A percentile compares a stretch with the other conserved stretches of the same genome.
Evolutionary conservation across 305 asterid species (phyloP).

Genomic region (Fraxinus velutina): DNA sequence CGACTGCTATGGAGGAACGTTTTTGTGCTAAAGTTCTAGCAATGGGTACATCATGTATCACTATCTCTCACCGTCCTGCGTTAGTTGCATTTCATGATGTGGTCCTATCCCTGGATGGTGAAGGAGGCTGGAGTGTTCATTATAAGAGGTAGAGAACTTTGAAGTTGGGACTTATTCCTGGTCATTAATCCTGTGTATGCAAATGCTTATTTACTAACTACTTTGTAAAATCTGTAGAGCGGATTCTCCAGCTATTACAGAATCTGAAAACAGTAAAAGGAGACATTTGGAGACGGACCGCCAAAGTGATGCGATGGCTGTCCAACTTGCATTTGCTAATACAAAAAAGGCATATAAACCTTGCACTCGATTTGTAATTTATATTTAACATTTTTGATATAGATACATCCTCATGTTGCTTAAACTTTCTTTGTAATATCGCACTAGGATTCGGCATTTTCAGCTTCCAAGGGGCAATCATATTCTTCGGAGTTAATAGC

Average conservation of each 20-base stretch:
- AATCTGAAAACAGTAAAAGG: slow-evolving; percentile 48
- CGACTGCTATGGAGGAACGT: slow-evolving; percentile 98
- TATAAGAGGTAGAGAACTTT: slow-evolving; percentile 54
- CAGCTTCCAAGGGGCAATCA: slow-evolving; percentile 57
- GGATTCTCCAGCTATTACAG: slow-evolving; percentile 57
- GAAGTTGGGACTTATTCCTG: slow-evolving; percentile 20
- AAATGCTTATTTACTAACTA: slow-evolving; percentile 16
- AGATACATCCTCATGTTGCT: slow-evolving; percentile 21
- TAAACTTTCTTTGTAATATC: slow-evolving; percentile 28
- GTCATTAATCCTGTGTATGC: slow-evolving; percentile 7
- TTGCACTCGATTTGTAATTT: slow-evolving; percentile 15
- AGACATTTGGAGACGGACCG: slow-evolving; percentile 67
- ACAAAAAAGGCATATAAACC: slow-evolving; percentile 51
- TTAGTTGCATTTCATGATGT: slow-evolving; percentile 95
- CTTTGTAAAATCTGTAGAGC: slow-evolving; percentile 42
- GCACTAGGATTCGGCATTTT: slow-evolving; percentile 64
- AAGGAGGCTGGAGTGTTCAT: slow-evolving; percentile 97
- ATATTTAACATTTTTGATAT: slow-evolving; percentile 18
- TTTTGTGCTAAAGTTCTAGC: slow-evolving; percentile 96
- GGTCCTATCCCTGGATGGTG: slow-evolving; percentile 96
- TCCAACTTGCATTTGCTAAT: slow-evolving; percentile 88
- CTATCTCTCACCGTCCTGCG: slow-evolving; percentile 99
- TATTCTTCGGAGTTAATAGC: slow-evolving; percentile 69
- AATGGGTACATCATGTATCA: slow-evolving; percentile 97
- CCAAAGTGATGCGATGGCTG: slow-evolving; percentile 82